Base-by-base conservation (phyloP, 2,329 filamentous ascomycete species). In the Cercospora sp. region DNA sequence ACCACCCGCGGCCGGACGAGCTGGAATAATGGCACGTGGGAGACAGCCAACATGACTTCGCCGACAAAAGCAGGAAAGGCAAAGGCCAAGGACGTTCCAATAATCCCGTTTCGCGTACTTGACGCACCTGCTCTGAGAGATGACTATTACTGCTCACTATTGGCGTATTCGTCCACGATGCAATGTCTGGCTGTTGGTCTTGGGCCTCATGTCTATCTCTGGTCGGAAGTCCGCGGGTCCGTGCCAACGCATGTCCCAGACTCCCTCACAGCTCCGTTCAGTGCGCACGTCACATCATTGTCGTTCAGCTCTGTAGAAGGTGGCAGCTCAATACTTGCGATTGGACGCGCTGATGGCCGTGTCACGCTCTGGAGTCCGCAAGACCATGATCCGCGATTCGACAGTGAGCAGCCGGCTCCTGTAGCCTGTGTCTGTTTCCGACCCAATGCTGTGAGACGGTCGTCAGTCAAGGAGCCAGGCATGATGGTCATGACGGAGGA, bases 81-180 rank as follows among this genome's bases (percentile, higher is more conserved):
- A 55, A 73, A 69, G 30, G n/a, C 65, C 16, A 77, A 75, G 57
- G 70, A 73, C 16, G 70, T 77, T 3, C 75, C 76, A 10, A 71
- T 73, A 60, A 76, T 76, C 13, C 76, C 76, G 0, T 78, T 77
- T 58, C 74, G 75, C 16, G 91, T 97, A 6, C 85, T 99, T 5
- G 93, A 97, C 80, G 94, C 94, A 8, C 93, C 94, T 2, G 87
- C 89, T 62, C 83, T 98, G n/a, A 89, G 93, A 66, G 93, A 98
- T 75, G 94, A 99, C 79, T 99, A 94, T 78, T 99, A 99, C 78
- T 97, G 93, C 80, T 95, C 94, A 0, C 85, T 94, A 2, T 84
- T 99, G 64, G 93, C 95, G 9, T 98, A 97, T 78, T 96, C 91
- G 0, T 79, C 86, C 48, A 91, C 87, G 7, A 87, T 88, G 61